Evolutionary conservation across 2,329 filamentous ascomycete genomes (phyloP).

Genomic region (Didymella segeticola): DNA sequence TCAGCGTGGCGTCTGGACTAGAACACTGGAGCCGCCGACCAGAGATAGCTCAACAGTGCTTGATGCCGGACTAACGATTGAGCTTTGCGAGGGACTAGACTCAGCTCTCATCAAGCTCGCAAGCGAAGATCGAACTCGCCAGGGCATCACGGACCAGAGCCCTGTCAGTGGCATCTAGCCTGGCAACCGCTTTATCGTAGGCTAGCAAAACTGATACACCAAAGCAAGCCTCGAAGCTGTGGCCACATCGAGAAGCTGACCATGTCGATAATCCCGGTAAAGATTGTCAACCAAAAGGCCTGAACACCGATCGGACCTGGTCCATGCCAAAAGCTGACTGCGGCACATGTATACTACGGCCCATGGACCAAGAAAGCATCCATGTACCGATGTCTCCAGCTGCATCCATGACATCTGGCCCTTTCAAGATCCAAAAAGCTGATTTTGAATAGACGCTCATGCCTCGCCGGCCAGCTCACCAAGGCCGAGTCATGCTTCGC

Average conservation of each 20-base stretch:
- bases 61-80: slow-evolving; percentile 17
- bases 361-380: slow-evolving; percentile 3
- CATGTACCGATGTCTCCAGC: slow-evolving; percentile 1
- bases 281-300: slow-evolving; percentile 8
- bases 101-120: slow-evolving; percentile 6
- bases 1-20: slow-evolving; percentile 17
- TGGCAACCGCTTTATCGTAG: slow-evolving; percentile 7
- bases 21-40: slow-evolving; percentile 6
- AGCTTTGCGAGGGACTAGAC: slow-evolving; percentile 14
- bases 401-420: slow-evolving; percentile 4
- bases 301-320: slow-evolving; percentile 4
- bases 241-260: slow-evolving; percentile 9
- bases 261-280: slow-evolving; percentile 1
- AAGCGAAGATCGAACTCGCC: slow-evolving; percentile 5
- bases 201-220: slow-evolving; percentile 16
- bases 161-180: slow-evolving; percentile 13
- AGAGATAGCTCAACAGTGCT: slow-evolving; percentile 15
- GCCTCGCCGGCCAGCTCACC: not conserved
- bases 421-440: not conserved
- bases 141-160: slow-evolving; percentile 10
- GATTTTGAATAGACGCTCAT: not conserved
- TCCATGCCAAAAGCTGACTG: slow-evolving; percentile 10
- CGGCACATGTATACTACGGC: slow-evolving; percentile 9
- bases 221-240: slow-evolving; percentile 6
- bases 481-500: slow-evolving; percentile 11